Evolutionary conservation across 2,329 filamentous ascomycete species (phyloP), one percentile per base, ranked within the genome.

Genomic region (Diaporthe australafricana): DNA sequence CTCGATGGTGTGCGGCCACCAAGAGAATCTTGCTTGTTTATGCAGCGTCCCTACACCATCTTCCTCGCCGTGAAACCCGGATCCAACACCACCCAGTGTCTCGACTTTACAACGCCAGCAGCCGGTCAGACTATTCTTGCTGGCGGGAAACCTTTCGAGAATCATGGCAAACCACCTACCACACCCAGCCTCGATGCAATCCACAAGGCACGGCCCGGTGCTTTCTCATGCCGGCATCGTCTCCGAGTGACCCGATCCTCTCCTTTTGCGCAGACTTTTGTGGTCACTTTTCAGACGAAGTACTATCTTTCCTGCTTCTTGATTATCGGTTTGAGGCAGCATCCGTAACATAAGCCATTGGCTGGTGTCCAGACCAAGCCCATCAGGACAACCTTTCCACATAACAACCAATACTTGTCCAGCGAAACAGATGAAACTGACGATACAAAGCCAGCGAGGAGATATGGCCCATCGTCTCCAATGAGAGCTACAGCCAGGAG

Each of bases 11-110:
- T 65, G 45, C n/a, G 14, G 30, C 22, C 30, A 30, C 45, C 45
- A 50, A 50, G 38, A 30, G 38, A 45, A 11, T 60, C 38, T 27
- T 60, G 55, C 40, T 60, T 60, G 55, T 60, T 60, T 60, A 60
- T 60, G 56, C 56, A 45, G 8, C 56, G 22, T 40, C 38, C 56
- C 56, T 60, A 30, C 38, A 60, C 38, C 56, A 45, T 35, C 16
- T n/a, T 16, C 35, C 35, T 35, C 38, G 8, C 22, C 56, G 56
- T 60, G 56, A 60, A 60, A 60, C 56, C 56, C 30, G 56, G 38
- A n/a, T 14, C 56, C 56, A 60, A 30, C 56, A 47, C 20, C 35
- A 40, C 53, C 47, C 27, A 63, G 53, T 45, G 42, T 32, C 17
- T 53, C 40, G 17, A 35, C 27, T 17, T 27, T 32, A n/a, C 25